Evolutionary conservation across 192 early-diverging fungal species (phyloP).

Genomic region (Coemansia sp.): DNA sequence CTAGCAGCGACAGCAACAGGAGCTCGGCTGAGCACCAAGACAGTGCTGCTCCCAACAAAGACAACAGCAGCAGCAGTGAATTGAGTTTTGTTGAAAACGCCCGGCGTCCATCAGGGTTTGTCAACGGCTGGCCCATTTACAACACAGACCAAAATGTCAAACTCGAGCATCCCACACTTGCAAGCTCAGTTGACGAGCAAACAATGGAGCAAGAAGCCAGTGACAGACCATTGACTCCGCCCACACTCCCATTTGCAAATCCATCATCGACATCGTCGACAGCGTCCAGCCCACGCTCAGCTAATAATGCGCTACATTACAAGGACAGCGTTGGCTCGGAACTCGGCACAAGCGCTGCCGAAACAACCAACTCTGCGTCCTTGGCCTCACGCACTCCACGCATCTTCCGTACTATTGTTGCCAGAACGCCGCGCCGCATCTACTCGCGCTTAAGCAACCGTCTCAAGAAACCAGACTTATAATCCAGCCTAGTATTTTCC

Average conservation of each 20-base stretch:
- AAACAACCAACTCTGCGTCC: not conserved
- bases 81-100: conserved; percentile 1
- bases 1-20: not conserved
- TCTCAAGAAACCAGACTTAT: not conserved
- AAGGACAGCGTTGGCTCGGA: conserved; percentile 9
- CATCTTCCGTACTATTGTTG: conserved; percentile 15
- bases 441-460: conserved; percentile 23
- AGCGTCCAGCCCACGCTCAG: conserved; percentile 1
- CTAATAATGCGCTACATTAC: not conserved
- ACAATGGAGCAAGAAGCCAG: not conserved
- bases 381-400: conserved; percentile 14
- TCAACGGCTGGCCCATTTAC: conserved; percentile 45
- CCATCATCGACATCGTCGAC: too few relatives aligned
- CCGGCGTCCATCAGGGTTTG: conserved; percentile 20
- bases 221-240: not conserved
- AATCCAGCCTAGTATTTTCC: not conserved
- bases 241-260: not conserved
- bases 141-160: conserved; percentile 6
- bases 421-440: conserved; percentile 30
- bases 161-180: not conserved
- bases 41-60: not conserved
- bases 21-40: not conserved
- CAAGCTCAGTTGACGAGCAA: not conserved
- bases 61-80: not conserved
- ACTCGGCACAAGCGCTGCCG: not conserved